These are phyloP conservation scores for Boletellus emodensis DNA, from an alignment of 768 basidiomycete species.

Conservation along the genomic window DNA sequence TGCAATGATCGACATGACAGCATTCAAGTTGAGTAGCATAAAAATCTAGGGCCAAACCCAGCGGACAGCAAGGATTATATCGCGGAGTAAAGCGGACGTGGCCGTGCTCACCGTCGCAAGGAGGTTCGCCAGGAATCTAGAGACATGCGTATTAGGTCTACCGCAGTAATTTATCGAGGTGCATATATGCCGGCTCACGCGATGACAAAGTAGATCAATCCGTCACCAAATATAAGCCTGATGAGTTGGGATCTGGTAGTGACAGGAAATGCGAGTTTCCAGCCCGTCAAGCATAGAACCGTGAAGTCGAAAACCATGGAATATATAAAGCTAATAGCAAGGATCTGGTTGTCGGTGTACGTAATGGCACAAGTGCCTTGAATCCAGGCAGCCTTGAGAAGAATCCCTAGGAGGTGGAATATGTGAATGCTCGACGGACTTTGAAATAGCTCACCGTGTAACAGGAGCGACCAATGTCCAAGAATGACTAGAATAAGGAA, in stretches of 20 bases:
- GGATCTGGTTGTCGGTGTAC: constrained; percentile 52
- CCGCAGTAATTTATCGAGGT: background rate
- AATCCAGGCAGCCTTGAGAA: constrained; percentile 57
- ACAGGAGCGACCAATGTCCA: constrained; percentile 67
- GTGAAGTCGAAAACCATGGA: constrained; percentile 69
- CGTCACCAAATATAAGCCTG: constrained; percentile 66
- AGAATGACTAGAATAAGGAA: constrained; percentile 55
- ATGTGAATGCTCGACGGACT: background rate
- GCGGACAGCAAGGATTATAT: background rate
- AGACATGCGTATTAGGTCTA: constrained; percentile 3
- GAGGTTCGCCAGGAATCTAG: constrained; percentile 65
- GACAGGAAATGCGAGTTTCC: constrained; percentile 49
- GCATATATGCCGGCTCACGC: constrained; percentile 45
- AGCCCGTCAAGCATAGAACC: constrained; percentile 57
- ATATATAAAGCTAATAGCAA: constrained; percentile 68
- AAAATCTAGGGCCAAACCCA: constrained; percentile 35
- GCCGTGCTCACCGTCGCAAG: constrained; percentile 42
- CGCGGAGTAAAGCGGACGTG: background rate
- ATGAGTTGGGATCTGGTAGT: constrained; percentile 55
- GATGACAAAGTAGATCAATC: constrained; percentile 66
- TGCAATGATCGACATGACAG: constrained; percentile 70
- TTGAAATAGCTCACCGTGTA: constrained; percentile 46
- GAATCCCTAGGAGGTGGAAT: constrained; percentile 39
- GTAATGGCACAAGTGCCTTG: constrained; percentile 53
- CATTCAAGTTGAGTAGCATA: constrained; percentile 65